A percentile compares a stretch with the other conserved stretches of the same genome.
Evolutionary conservation across 176 grass and related monocot species (phyloP).

Genomic region (maize (Zea mays)): DNA sequence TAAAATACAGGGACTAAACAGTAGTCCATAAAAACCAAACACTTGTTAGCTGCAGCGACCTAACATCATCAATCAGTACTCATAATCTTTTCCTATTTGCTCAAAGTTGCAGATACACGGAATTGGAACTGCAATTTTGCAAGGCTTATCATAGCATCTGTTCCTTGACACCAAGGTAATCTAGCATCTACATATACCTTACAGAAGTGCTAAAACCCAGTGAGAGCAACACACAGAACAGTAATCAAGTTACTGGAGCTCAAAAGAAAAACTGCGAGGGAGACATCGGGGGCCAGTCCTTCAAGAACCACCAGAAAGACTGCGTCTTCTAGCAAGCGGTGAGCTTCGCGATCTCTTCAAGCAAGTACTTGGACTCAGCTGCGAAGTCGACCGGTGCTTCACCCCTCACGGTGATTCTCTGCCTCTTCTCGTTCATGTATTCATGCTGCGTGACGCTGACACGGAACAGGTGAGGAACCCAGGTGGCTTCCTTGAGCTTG

Average conservation of each 20-base stretch:
- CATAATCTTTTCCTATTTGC: background rate
- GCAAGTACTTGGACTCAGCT: slow-evolving; percentile 67
- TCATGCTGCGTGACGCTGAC: slow-evolving; percentile 66
- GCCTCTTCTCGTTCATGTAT: slow-evolving; percentile 84
- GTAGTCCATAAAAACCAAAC: no score
- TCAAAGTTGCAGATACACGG: background rate
- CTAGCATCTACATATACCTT: slow-evolving; percentile 30
- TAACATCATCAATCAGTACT: background rate
- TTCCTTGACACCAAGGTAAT: background rate
- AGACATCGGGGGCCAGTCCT: background rate
- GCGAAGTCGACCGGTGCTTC: slow-evolving; percentile 62
- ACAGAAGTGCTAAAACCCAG: background rate
- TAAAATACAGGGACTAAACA: no score
- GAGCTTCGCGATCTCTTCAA: slow-evolving; percentile 83
- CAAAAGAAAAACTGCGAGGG: background rate
- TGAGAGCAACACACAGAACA: background rate
- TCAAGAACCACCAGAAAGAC: background rate
- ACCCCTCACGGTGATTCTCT: slow-evolving; percentile 74
- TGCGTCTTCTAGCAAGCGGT: slow-evolving; percentile 37
- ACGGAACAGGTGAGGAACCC: slow-evolving; percentile 75
- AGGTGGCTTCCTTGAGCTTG: slow-evolving; percentile 87
- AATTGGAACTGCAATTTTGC: background rate
- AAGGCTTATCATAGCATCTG: background rate
- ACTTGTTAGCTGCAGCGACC: no score
- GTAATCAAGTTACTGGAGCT: background rate